These are phyloP conservation scores for Malus fusca DNA, from an alignment of 306 rosid genomes.

Conservation along the genomic window DNA sequence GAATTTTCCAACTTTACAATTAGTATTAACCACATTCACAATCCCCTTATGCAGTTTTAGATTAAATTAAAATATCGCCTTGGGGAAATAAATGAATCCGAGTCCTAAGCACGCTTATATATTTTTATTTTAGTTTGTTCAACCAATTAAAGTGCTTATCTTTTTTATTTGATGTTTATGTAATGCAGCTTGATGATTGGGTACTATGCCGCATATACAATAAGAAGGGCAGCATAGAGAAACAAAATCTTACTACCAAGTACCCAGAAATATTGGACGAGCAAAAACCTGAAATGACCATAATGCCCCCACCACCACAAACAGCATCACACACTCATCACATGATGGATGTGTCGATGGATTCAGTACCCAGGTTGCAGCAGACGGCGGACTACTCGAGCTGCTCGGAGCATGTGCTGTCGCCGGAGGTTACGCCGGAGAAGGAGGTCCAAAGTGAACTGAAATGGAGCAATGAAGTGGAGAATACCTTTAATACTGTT, in stretches of 20 bases:
- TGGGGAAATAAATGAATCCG: neutral
- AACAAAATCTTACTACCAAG: slow-evolving; percentile 16
- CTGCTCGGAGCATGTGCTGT: slow-evolving; percentile 69
- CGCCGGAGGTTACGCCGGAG: slow-evolving; percentile 63
- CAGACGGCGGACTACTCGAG: slow-evolving; percentile 44
- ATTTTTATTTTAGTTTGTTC: neutral
- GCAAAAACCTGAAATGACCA: slow-evolving; percentile 40
- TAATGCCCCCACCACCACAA: neutral
- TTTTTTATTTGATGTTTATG: neutral
- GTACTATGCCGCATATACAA: slow-evolving; percentile 89
- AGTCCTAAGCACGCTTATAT: neutral
- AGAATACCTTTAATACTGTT: slow-evolving; percentile 26
- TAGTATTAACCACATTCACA: too few species aligned
- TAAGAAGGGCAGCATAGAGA: slow-evolving; percentile 75
- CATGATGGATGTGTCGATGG: slow-evolving; percentile 35
- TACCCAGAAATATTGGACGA: slow-evolving; percentile 41
- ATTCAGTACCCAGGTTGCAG: slow-evolving; percentile 55
- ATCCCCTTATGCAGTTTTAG: too few species aligned
- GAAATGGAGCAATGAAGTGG: slow-evolving; percentile 44
- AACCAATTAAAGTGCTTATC: neutral
- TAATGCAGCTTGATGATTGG: slow-evolving; percentile 89
- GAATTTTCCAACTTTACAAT: too few species aligned
- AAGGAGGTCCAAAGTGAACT: slow-evolving; percentile 69
- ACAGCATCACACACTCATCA: neutral
- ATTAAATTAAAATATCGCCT: too few species aligned